Conservation (phyloP, 768 basidiomycete species). For the Tulasnella sp. region DNA sequence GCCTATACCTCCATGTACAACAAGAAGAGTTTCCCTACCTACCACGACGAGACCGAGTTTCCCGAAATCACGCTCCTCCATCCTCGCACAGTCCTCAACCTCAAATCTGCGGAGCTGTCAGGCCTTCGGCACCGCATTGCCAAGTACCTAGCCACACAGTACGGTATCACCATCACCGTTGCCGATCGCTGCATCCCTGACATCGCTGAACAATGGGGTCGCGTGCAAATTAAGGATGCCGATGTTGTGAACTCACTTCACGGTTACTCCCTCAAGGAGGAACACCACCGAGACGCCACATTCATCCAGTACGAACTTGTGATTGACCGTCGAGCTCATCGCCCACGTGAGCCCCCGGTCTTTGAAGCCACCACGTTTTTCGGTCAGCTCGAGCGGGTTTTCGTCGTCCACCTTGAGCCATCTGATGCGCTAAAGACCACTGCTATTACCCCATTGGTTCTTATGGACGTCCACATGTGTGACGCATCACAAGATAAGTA, state of each 20-base stretch:
- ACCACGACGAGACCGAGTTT: neutral
- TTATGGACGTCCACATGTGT: neutral
- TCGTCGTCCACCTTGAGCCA: neutral
- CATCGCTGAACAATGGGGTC: too few species aligned
- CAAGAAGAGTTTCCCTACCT: neutral
- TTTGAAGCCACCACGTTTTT: neutral
- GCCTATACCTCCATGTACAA: neutral
- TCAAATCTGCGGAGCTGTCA: neutral
- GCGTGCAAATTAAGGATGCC: too few species aligned
- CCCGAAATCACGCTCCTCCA: too few species aligned
- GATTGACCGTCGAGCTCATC: too few species aligned
- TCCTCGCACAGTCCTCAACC: neutral
- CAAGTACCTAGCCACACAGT: neutral
- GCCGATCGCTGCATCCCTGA: too few species aligned
- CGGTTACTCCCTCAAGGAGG: too few species aligned
- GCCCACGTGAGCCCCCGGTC: too few species aligned
- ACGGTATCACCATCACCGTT: neutral
- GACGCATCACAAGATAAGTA: neutral
- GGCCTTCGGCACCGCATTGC: neutral
- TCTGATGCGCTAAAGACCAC: too few species aligned
- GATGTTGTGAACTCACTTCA: too few species aligned
- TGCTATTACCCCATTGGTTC: too few species aligned
- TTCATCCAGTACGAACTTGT: too few species aligned
- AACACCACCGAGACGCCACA: too few species aligned
- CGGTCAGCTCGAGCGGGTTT: neutral